A percentile compares a stretch with the other conserved stretches of the same genome.
Conservation (phyloP, 2,329 filamentous ascomycete genomes). For the Fusarium liriodendri region DNA sequence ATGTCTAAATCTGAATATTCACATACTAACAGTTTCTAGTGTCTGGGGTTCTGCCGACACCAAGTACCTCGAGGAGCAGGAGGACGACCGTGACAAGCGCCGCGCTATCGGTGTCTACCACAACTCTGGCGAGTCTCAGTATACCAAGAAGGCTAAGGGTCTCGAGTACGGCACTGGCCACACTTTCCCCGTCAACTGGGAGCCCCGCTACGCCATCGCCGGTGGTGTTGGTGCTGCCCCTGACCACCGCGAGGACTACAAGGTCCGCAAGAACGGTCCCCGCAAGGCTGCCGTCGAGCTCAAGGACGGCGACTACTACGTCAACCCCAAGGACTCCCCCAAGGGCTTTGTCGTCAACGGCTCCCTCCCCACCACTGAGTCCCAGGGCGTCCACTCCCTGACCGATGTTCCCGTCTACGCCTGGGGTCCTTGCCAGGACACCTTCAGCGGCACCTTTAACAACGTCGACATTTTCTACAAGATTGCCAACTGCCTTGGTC, state of each 20-base stretch:
- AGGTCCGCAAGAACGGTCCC: conserved; percentile 74
- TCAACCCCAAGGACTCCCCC: conserved; percentile 73
- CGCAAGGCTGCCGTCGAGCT: conserved; percentile 69
- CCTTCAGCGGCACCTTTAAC: conserved; percentile 77
- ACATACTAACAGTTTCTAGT: conserved; percentile 36
- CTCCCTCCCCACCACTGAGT: conserved; percentile 71
- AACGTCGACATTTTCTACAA: conserved; percentile 81
- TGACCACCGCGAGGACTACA: conserved; percentile 81
- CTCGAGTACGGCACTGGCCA: conserved; percentile 78
- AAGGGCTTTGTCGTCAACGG: conserved; percentile 81
- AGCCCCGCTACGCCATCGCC: conserved; percentile 84
- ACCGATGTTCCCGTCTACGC: conserved; percentile 85
- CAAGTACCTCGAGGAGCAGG: conserved; percentile 75
- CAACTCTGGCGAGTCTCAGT: conserved; percentile 80
- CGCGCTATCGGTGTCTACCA: conserved; percentile 79
- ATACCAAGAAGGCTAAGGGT: conserved; percentile 68
- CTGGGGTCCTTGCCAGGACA: conserved; percentile 81
- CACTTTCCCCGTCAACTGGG: conserved; percentile 87
- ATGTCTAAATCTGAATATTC: neutral
- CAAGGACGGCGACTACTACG: conserved; percentile 71
- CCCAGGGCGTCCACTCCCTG: conserved; percentile 79
- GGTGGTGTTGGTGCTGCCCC: conserved; percentile 78
- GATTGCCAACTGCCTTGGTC: conserved; percentile 75
- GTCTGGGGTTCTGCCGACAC: conserved; percentile 87
- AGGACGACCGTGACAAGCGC: conserved; percentile 77